phyloP scores from a whole-genome alignment of 2,329 filamentous ascomycete species.

The Sporothrix globosa region DNA sequence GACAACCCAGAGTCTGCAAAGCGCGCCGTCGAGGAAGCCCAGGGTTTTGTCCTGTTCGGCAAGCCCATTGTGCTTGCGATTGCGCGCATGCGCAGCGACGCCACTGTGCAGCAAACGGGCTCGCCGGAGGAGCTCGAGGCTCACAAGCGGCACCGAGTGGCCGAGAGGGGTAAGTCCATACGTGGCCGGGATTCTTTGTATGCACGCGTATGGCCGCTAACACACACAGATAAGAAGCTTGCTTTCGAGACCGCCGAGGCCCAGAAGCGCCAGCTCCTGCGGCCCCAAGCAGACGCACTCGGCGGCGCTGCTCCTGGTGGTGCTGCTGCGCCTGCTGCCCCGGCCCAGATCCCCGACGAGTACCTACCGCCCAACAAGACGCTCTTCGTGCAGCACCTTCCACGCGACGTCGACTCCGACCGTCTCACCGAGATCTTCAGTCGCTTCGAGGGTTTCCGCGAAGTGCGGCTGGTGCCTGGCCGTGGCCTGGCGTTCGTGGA shows the following conservation, averaged over 20 bases:
- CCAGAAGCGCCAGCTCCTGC: constrained; percentile 62
- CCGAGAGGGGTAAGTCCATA: constrained; percentile 74
- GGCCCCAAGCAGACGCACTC: constrained; percentile 24
- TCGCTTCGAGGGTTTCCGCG: constrained; percentile 90
- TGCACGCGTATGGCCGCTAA: background rate
- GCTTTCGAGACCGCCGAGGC: constrained; percentile 78
- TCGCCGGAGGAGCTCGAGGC: constrained; percentile 79
- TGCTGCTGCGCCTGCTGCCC: constrained; percentile 41
- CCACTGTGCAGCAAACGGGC: constrained; percentile 75
- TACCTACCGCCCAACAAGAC: constrained; percentile 98
- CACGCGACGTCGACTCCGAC: constrained; percentile 82
- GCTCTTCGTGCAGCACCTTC: constrained; percentile 89
- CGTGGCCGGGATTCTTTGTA: background rate
- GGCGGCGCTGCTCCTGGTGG: constrained; percentile 38
- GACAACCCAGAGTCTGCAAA: constrained; percentile 77
- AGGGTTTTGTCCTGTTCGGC: constrained; percentile 90
- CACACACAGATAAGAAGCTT: constrained; percentile 67
- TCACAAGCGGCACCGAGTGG: constrained; percentile 81
- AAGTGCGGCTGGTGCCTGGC: constrained; percentile 86
- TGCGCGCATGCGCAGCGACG: constrained; percentile 83
- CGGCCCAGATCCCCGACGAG: constrained; percentile 83
- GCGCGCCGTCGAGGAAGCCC: constrained; percentile 81
- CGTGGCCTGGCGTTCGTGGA: constrained; percentile 93
- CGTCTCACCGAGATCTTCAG: constrained; percentile 78
- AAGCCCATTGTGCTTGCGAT: constrained; percentile 86